These are phyloP conservation scores for Coemansia sp. DNA, from an alignment of 192 early-diverging fungal species.

Conservation along the genomic window DNA sequence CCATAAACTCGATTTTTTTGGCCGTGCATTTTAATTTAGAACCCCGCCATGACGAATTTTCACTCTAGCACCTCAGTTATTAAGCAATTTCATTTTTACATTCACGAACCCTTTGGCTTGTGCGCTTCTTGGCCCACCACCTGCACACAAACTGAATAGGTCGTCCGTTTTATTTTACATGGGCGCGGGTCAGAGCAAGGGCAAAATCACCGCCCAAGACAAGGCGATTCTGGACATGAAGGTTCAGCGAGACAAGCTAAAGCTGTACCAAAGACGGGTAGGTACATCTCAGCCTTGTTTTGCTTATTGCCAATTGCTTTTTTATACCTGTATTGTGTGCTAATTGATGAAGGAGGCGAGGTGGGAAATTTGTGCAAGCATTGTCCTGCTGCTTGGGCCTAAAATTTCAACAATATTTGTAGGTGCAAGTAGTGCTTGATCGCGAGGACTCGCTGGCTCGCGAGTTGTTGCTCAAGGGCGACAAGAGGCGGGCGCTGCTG, in stretches of 20 bases:
- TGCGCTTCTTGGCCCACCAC: no score
- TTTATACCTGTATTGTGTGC: background rate
- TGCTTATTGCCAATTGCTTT: background rate
- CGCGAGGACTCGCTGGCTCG: constrained; percentile 79
- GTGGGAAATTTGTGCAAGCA: no score
- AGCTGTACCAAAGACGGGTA: constrained; percentile 87
- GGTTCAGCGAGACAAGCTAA: constrained; percentile 90
- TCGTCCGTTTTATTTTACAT: no score
- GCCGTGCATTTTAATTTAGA: no score
- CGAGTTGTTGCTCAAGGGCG: constrained; percentile 62
- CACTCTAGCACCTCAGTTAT: no score
- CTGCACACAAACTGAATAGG: no score
- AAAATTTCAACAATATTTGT: background rate
- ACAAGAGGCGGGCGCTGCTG: constrained; percentile 78
- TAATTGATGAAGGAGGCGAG: background rate
- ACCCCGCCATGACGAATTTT: no score
- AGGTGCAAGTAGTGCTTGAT: constrained; percentile 78
- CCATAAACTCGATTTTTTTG: background rate
- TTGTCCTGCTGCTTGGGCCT: constrained; percentile 1
- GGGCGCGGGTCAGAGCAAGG: constrained; percentile 52
- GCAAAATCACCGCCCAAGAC: constrained; percentile 79
- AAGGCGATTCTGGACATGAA: constrained; percentile 93
- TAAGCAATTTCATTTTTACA: no score
- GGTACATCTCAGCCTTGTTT: background rate
- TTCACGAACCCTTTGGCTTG: no score